Conservation (phyloP, 2,329 filamentous ascomycete genomes). For the Pseudocercospora vitis region DNA sequence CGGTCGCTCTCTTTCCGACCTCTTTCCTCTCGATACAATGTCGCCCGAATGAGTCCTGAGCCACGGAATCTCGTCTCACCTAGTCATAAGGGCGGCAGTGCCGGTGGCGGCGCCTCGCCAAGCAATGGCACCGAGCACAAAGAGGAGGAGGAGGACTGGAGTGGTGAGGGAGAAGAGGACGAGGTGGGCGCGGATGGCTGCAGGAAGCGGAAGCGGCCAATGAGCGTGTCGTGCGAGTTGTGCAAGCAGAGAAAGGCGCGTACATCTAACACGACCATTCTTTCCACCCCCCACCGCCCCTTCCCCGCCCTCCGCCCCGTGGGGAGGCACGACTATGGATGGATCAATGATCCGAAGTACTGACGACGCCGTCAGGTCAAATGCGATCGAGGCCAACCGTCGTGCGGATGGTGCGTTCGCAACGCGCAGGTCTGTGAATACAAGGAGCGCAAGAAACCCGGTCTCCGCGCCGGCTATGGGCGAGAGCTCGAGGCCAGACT, state of each 20-base stretch:
- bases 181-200: conserved; percentile 38
- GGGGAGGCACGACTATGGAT: too few species aligned
- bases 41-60: conserved; percentile 19
- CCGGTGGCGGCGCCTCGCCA: conserved; percentile 17
- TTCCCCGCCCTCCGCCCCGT: too few species aligned
- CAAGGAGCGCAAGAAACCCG: conserved; percentile 69
- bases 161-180: conserved; percentile 41
- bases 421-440: conserved; percentile 68
- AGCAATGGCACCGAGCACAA: conserved; percentile 27
- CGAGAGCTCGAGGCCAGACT: conserved; percentile 61
- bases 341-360: conserved; percentile 2
- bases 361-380: conserved; percentile 45
- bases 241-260: conserved; percentile 84
- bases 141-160: conserved; percentile 42
- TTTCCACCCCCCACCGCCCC: too few species aligned
- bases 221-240: conserved; percentile 62
- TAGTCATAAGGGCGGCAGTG: conserved; percentile 23
- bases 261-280: conserved; percentile 25
- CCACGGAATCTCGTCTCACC: conserved; percentile 20
- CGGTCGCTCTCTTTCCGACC: conserved; percentile 13
- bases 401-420: conserved; percentile 71
- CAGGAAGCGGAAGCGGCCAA: conserved; percentile 44
- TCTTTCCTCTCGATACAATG: conserved; percentile 21
- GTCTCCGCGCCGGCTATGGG: conserved; percentile 55
- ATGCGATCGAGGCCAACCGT: conserved; percentile 73